Evolutionary conservation across 1,284 basidiomycete genomes (phyloP), one percentile per base, ranked within the genome.

Genomic region (Trichosporon coremiiforme): DNA sequence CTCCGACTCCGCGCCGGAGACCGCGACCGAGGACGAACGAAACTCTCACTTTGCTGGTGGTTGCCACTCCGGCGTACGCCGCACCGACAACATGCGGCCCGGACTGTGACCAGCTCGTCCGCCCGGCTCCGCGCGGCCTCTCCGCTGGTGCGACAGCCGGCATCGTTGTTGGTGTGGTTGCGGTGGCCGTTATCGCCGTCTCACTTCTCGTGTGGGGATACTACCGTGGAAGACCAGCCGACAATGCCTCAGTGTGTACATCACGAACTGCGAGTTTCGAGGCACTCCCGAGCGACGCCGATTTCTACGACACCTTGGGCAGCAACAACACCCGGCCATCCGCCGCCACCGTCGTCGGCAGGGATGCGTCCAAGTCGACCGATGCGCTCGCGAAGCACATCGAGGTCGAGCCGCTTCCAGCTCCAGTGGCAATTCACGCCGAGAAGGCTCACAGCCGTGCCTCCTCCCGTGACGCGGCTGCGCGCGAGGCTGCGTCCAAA

Each of bases 221-320:
- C 29, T 62, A 62, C 57, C 57, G 57, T 17, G 31, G 57, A 15
- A 31, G 33, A 13, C 15, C 31, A 17, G 13, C 55, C 25, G 55
- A 60, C 15, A 33, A 15, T 8, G 57, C 29, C 29, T n/a, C 31
- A 4, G 57, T 22, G 25, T 60, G 55, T 9, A 60, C 17, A 4
- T 31, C 55, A 13, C 29, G 55, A 9, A 60, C 29, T n/a, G 55
- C 55, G 13, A 60, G 55, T 29, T 60, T 60, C 55, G 55, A 60
- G 29, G 55, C 55, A 6, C 55, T 60, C 1, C 55, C 55, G 13
- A 29, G 15, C 29, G 55, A 60, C 13, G 29, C 15, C 13, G 53
- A 57, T 9, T 29, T 25, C 50, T 29, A 60, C 29, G 31, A 29
- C 29, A 33, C 31, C 12, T 29, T 31, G 22, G 55, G 29, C 4